Evolutionary conservation across 345 rosid species (phyloP).

Genomic region (Passiflora organensis): DNA sequence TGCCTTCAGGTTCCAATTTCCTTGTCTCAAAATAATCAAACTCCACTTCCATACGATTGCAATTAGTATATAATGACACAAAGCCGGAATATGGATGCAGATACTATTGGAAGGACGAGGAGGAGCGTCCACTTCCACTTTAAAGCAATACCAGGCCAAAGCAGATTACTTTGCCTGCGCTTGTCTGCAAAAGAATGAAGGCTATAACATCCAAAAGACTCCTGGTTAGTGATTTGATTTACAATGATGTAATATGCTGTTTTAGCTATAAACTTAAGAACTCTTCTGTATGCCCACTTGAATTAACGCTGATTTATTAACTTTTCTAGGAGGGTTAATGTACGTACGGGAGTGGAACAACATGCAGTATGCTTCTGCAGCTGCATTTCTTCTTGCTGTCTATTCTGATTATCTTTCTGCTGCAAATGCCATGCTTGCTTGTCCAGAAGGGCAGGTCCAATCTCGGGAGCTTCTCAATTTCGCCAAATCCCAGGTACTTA

Average conservation of each 20-base stretch:
- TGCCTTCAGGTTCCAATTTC: too few relatives aligned
- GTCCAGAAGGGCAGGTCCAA: slow-evolving; percentile 52
- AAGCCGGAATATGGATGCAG: slow-evolving; percentile 22
- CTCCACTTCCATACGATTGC: neutral
- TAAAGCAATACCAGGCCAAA: slow-evolving; percentile 56
- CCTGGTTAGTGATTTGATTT: slow-evolving; percentile 32
- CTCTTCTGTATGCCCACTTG: too few relatives aligned
- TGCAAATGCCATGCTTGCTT: slow-evolving; percentile 52
- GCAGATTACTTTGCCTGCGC: slow-evolving; percentile 82
- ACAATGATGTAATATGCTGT: too few relatives aligned
- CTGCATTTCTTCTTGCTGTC: slow-evolving; percentile 59
- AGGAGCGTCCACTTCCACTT: slow-evolving; percentile 11
- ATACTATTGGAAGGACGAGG: slow-evolving; percentile 49
- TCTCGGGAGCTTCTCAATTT: slow-evolving; percentile 57
- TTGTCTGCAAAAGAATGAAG: slow-evolving; percentile 70
- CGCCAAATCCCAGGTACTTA: slow-evolving; percentile 60
- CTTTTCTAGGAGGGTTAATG: slow-evolving; percentile 58
- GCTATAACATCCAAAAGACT: slow-evolving; percentile 53
- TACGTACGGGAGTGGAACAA: slow-evolving; percentile 83
- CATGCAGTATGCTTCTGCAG: slow-evolving; percentile 70
- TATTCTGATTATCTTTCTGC: slow-evolving; percentile 62
- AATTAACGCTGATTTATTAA: too few relatives aligned
- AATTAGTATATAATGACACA: neutral
- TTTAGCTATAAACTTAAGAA: too few relatives aligned
- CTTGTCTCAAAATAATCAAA: too few relatives aligned